These are phyloP conservation scores for Cyanidiococcus yangmingshanensis DNA, from an alignment of 23 red algal species.

Conservation along the genomic window DNA sequence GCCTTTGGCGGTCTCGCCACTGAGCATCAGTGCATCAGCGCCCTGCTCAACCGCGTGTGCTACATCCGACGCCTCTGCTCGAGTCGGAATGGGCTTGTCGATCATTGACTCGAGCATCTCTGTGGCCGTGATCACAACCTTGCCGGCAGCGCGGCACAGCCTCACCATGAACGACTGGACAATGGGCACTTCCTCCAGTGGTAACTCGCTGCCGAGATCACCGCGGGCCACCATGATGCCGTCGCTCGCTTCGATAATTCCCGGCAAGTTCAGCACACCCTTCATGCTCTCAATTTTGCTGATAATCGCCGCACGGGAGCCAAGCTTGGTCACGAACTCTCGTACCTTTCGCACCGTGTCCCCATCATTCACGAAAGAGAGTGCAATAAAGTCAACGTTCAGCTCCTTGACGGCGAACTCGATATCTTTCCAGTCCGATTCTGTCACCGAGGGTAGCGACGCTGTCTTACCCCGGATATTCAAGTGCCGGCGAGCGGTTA, in stretches of 20 bases:
- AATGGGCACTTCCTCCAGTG: slow-evolving; percentile 67
- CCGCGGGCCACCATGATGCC: slow-evolving; percentile 97
- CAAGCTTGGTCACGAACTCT: slow-evolving; percentile 31
- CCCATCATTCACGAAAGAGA: slow-evolving; percentile 75
- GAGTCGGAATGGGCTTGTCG: slow-evolving; percentile 81
- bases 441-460: slow-evolving; percentile 71
- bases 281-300: slow-evolving; percentile 98
- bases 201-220: slow-evolving; percentile 90
- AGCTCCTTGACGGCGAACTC: slow-evolving; percentile 67
- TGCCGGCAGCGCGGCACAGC: slow-evolving; percentile 76
- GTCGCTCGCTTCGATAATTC: slow-evolving; percentile 65
- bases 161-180: slow-evolving; percentile 95
- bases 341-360: slow-evolving; percentile 61
- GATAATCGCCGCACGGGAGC: slow-evolving; percentile 65
- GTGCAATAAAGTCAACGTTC: slow-evolving; percentile 81
- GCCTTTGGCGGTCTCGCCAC: slow-evolving; percentile 93
- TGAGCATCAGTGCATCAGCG: slow-evolving; percentile 94
- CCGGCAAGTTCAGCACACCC: slow-evolving; percentile 69
- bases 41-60: slow-evolving; percentile 94
- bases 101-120: slow-evolving; percentile 99
- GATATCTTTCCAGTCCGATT: slow-evolving; percentile 84
- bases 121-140: slow-evolving; percentile 79
- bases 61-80: slow-evolving; percentile 87
- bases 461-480: slow-evolving; percentile 80
- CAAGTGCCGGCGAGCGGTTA: slow-evolving; percentile 65